These are phyloP conservation scores for Penicillium verrucosum DNA, from an alignment of 2,329 filamentous ascomycete genomes.

Conservation along the genomic window DNA sequence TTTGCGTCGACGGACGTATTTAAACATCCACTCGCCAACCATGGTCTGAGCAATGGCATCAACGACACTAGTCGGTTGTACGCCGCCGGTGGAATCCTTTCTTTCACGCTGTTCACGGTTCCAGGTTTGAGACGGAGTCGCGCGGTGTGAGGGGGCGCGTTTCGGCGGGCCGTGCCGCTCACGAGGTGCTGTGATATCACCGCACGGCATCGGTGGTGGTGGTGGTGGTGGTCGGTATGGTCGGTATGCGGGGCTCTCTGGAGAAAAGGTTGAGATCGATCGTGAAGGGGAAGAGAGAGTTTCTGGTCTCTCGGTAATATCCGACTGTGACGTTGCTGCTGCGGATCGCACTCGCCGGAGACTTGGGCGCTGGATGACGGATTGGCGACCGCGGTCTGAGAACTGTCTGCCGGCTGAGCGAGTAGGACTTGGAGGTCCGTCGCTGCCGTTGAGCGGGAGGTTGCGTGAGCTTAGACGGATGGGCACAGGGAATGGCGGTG, in stretches of 20 bases:
- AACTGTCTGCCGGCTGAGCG: conserved; percentile 55
- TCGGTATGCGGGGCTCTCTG: conserved; percentile 59
- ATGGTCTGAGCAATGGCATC: conserved; percentile 97
- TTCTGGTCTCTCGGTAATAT: conserved; percentile 45
- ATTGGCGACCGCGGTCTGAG: conserved; percentile 52
- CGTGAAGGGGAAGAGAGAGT: conserved; percentile 53
- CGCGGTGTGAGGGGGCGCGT: conserved; percentile 22
- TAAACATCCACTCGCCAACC: conserved; percentile 73
- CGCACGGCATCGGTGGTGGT: conserved; percentile 68
- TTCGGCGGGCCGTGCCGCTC: conserved; percentile 29
- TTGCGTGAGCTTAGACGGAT: conserved; percentile 82
- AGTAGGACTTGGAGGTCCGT: conserved; percentile 75
- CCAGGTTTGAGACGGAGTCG: conserved; percentile 26
- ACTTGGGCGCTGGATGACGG: conserved; percentile 57
- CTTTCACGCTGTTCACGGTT: conserved; percentile 29
- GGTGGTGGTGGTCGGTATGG: conserved; percentile 12
- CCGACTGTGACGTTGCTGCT: conserved; percentile 61
- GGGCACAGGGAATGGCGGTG: conserved; percentile 88
- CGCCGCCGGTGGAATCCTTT: conserved; percentile 53
- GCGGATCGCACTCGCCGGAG: conserved; percentile 84
- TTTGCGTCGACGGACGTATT: conserved; percentile 60
- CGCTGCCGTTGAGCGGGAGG: conserved; percentile 64
- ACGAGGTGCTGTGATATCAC: conserved; percentile 61
- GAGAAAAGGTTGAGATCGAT: conserved; percentile 64
- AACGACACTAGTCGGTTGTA: conserved; percentile 75